Evolutionary conservation across 208 protist species (phyloP).

Genomic region (Leishmania arabica): DNA sequence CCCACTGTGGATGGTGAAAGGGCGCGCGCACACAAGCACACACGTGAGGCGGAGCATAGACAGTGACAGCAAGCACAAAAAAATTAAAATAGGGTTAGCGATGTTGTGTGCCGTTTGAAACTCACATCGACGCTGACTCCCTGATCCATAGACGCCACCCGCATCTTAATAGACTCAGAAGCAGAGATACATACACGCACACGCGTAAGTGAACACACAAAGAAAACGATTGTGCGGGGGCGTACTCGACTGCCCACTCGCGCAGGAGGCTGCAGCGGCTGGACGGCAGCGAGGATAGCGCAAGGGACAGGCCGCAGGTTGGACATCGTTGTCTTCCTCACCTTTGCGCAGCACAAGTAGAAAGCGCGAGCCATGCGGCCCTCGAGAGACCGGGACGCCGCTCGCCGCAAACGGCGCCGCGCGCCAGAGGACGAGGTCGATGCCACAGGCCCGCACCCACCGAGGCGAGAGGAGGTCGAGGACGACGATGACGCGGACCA

Average conservation of each 20-base stretch:
- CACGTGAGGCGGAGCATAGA: background rate
- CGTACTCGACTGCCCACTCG: background rate
- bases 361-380: conserved; percentile 4
- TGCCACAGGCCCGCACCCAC: background rate
- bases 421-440: conserved; percentile 2
- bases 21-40: background rate
- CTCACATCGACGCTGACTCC: background rate
- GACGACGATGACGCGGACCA: conserved; percentile 19
- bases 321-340: background rate
- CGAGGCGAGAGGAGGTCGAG: conserved; percentile 13
- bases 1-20: background rate
- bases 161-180: background rate
- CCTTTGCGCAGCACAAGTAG: background rate
- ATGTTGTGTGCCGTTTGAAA: background rate
- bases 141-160: background rate
- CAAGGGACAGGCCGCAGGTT: background rate
- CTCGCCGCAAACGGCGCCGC: conserved; percentile 26
- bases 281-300: background rate
- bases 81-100: background rate
- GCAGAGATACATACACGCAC: no score
- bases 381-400: conserved; percentile 1
- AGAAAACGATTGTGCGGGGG: background rate
- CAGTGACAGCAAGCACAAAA: background rate
- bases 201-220: background rate
- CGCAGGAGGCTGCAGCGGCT: background rate